phyloP scores from a whole-genome alignment of 352 stramenopile species.

The Globisporangium spiculum region DNA sequence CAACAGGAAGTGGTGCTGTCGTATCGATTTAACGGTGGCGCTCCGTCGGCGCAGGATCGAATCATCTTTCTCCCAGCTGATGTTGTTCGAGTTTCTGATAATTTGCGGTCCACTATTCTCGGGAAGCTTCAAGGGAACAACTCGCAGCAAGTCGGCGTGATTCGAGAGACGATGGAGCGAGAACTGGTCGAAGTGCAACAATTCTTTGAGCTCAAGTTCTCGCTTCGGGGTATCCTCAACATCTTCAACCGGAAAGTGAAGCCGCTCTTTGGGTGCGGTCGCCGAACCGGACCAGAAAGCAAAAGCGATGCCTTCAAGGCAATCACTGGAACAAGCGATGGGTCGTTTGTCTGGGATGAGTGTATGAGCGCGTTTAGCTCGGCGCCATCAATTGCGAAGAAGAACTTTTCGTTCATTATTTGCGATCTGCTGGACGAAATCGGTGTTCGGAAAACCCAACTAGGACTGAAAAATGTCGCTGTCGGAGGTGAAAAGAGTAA shows the following conservation, averaged over 20 bases:
- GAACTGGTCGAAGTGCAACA: conserved; percentile 37
- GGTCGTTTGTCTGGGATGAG: conserved; percentile 45
- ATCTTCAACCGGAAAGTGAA: conserved; percentile 25
- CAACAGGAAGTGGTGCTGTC: conserved; percentile 28
- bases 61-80: conserved; percentile 48
- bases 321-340: conserved; percentile 19
- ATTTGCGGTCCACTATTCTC: conserved; percentile 44
- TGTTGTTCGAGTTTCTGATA: conserved; percentile 41
- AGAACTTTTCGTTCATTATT: conserved; percentile 47
- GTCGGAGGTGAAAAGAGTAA: background rate
- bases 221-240: conserved; percentile 21
- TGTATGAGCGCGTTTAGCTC: conserved; percentile 35
- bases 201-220: conserved; percentile 30
- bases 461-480: conserved; percentile 23
- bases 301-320: conserved; percentile 35
- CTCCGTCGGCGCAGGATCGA: conserved; percentile 22
- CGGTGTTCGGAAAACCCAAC: conserved; percentile 24
- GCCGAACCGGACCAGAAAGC: conserved; percentile 14
- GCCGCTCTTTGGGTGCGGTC: conserved; percentile 9
- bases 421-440: conserved; percentile 55
- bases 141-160: conserved; percentile 23
- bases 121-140: conserved; percentile 51
- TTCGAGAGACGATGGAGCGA: conserved; percentile 29
- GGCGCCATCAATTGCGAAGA: conserved; percentile 21
- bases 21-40: conserved; percentile 30